Conservation (phyloP, 2,329 filamentous ascomycete genomes). For the Thermomyces lanuginosus region DNA sequence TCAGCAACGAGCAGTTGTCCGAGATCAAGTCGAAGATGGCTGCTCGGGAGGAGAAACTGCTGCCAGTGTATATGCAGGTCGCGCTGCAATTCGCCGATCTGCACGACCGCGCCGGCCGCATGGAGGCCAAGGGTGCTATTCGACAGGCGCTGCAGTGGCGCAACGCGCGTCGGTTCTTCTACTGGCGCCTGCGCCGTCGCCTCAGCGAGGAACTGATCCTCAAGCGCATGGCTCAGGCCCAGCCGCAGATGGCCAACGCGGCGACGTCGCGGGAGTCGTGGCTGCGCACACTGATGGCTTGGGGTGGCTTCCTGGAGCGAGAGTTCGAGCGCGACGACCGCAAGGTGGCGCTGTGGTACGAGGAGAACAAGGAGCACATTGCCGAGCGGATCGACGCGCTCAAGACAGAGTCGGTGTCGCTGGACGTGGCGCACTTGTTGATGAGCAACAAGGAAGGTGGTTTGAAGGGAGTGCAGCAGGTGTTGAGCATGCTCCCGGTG, state of each 20-base stretch:
- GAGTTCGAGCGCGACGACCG: slow-evolving; percentile 66
- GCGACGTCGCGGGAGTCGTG: slow-evolving; percentile 44
- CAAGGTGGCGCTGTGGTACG: slow-evolving; percentile 84
- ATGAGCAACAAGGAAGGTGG: slow-evolving; percentile 50
- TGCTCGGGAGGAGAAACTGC: slow-evolving; percentile 67
- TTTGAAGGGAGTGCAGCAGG: slow-evolving; percentile 71
- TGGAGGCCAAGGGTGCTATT: slow-evolving; percentile 95
- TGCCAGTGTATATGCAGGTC: slow-evolving; percentile 89
- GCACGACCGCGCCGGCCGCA: slow-evolving; percentile 89
- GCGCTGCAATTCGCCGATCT: slow-evolving; percentile 94
- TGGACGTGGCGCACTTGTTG: slow-evolving; percentile 53
- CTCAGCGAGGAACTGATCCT: slow-evolving; percentile 96
- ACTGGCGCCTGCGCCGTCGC: slow-evolving; percentile 95
- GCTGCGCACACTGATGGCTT: slow-evolving; percentile 62
- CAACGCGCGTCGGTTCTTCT: slow-evolving; percentile 91
- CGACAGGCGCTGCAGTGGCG: slow-evolving; percentile 70
- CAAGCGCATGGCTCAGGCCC: slow-evolving; percentile 55
- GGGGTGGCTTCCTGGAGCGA: slow-evolving; percentile 52
- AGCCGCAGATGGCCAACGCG: slow-evolving; percentile 16
- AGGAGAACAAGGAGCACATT: slow-evolving; percentile 75
- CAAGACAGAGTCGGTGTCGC: slow-evolving; percentile 56
- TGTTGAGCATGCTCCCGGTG: slow-evolving; percentile 72
- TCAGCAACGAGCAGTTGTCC: slow-evolving; percentile 58
- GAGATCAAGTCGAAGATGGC: slow-evolving; percentile 72
- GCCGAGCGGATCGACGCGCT: slow-evolving; percentile 70